A percentile compares a stretch with the other conserved stretches of the same genome.
phyloP scores from a whole-genome alignment of 2,329 filamentous ascomycete species.

The Stemphylium vesicarium region DNA sequence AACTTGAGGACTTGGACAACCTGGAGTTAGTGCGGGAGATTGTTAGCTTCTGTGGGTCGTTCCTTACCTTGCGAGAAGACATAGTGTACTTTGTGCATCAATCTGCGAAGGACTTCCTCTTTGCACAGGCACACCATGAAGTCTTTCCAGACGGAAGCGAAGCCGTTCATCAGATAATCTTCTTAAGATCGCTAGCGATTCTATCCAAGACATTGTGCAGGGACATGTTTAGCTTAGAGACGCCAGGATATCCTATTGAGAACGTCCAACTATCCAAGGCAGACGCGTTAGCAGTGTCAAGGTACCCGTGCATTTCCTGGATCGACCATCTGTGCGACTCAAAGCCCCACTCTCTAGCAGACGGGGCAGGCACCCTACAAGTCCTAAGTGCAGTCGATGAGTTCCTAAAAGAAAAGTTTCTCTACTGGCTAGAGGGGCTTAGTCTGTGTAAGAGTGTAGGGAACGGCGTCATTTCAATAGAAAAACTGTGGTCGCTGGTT shows the following conservation, averaged over 20 bases:
- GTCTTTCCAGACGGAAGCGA: slow-evolving; percentile 16
- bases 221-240: neutral
- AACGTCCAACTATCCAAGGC: neutral
- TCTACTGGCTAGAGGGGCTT: slow-evolving; percentile 18
- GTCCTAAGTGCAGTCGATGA: neutral
- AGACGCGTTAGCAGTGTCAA: slow-evolving; percentile 32
- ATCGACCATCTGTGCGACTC: slow-evolving; percentile 38
- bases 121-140: neutral
- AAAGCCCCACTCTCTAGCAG: neutral
- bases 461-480: slow-evolving; percentile 21
- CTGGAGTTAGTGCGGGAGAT: slow-evolving; percentile 21
- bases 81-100: neutral
- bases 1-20: slow-evolving; percentile 10
- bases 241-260: neutral
- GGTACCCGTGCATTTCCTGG: slow-evolving; percentile 44
- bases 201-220: neutral
- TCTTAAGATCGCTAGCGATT: neutral
- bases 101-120: slow-evolving; percentile 47
- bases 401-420: slow-evolving; percentile 1
- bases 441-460: slow-evolving; percentile 21
- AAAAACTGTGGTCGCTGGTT: neutral
- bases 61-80: slow-evolving; percentile 12
- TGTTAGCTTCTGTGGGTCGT: slow-evolving; percentile 49
- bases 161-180: neutral
- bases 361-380: neutral